Base-by-base conservation (phyloP, 441 rosid genomes). In the Jatropha podagrica region DNA sequence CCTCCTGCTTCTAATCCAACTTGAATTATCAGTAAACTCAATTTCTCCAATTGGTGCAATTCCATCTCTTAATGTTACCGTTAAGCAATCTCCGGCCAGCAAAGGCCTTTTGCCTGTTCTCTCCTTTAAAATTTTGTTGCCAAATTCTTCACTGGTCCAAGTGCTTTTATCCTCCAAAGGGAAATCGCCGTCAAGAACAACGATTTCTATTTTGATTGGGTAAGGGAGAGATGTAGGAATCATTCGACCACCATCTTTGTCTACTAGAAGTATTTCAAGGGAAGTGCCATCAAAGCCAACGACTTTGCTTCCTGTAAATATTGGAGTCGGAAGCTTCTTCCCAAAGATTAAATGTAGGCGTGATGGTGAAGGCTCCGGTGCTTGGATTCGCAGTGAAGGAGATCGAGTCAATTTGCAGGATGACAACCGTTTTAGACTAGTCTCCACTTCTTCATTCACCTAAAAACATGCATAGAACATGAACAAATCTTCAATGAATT, bases 11-110 rank as follows among this genome's bases (percentile, higher is more conserved):
- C 97, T 79, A 23, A 90, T 83, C 99, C 99, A 95, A 77, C 99
- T 95, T 2, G 99, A 95, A 52, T 95, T 95, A 74, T 95, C 99
- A 0, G 99, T 95, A 20, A 95, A 88, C 83, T 86, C 97, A 38
- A 95, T 75, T 0, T 93, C 91, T 64, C 93, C 93, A 13, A 88
- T 60, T 0, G 69, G 4, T 37, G 82, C 93, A 26, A 75, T 59
- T n/a, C 90, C 95, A 51, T 89, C 90, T 72, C 94, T 81, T 64
- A 87, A 42, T 15, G 86, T 87, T 40, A 87, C 78, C 4, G 77
- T 84, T 49, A 86, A 74, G 76, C 71, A 67, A 20, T 91, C 99
- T 52, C 99, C 98, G n/a, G 97, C 78, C 9, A 95, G 91, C 80
- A 95, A 83, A 27, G 99, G 99, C 40, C 99, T 80, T 75, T 86